Conservation (phyloP, 441 rosid species). For the Erodium chrysanthum region DNA sequence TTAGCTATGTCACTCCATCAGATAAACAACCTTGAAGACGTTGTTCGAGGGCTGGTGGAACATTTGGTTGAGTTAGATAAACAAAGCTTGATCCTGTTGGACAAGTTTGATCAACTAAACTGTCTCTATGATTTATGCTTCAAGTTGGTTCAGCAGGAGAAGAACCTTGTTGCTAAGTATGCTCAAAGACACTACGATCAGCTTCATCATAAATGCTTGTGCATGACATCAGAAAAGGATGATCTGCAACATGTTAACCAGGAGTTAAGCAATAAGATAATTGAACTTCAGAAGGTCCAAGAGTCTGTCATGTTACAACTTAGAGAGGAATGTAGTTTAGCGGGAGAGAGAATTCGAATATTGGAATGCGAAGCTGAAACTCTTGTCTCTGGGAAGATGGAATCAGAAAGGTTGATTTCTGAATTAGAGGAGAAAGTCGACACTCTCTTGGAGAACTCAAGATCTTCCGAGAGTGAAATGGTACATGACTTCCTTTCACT, state of each 20-base stretch:
- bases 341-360: conserved; percentile 44
- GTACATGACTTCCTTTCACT: conserved; percentile 25
- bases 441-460: conserved; percentile 33
- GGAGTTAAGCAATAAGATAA: conserved; percentile 36
- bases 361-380: conserved; percentile 59
- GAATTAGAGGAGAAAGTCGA: conserved; percentile 36
- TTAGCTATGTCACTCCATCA: conserved; percentile 41
- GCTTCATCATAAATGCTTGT: conserved; percentile 44
- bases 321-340: conserved; percentile 35
- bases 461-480: conserved; percentile 49
- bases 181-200: conserved; percentile 39
- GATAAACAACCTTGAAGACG: conserved; percentile 41
- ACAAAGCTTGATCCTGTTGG: conserved; percentile 34
- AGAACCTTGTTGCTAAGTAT: conserved; percentile 34
- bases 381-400: conserved; percentile 42
- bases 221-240: conserved; percentile 39
- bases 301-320: conserved; percentile 39
- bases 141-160: conserved; percentile 43
- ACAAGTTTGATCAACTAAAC: conserved; percentile 50
- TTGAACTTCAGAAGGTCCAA: conserved; percentile 49
- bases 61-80: conserved; percentile 53
- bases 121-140: conserved; percentile 39
- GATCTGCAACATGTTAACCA: conserved; percentile 35
- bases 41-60: conserved; percentile 31
- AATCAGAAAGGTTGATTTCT: conserved; percentile 36